A percentile compares a stretch with the other conserved stretches of the same genome.
These are phyloP conservation scores for Jaapia argillacea DNA, from an alignment of 768 basidiomycete genomes.

Conservation along the genomic window DNA sequence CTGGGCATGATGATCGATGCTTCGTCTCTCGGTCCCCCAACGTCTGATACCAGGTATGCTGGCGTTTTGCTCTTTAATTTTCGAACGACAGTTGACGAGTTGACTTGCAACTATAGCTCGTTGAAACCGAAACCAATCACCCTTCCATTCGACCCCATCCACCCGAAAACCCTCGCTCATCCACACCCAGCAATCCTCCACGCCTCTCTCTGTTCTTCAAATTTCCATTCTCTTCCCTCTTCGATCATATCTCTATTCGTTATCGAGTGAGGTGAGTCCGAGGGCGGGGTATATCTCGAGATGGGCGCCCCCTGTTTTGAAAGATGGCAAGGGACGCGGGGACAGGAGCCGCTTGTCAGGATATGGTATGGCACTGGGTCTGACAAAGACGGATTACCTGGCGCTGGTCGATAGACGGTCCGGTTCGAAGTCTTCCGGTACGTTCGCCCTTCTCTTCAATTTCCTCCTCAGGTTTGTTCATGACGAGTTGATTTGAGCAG, in stretches of 20 bases:
- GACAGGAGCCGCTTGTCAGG: conserved; percentile 55
- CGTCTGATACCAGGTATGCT: too few species aligned
- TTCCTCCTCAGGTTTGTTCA: too few species aligned
- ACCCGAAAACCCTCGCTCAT: conserved; percentile 30
- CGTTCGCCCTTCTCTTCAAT: too few species aligned
- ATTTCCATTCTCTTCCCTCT: conserved; percentile 68
- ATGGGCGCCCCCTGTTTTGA: conserved; percentile 36
- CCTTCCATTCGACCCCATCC: conserved; percentile 73
- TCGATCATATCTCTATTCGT: conserved; percentile 49
- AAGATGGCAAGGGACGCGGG: conserved; percentile 11
- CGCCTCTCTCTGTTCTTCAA: conserved; percentile 49
- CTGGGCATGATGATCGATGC: conserved; percentile 40
- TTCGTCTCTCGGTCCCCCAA: conserved; percentile 52
- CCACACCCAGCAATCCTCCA: conserved; percentile 70
- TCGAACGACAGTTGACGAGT: conserved; percentile 2
- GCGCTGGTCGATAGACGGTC: conserved; percentile 85
- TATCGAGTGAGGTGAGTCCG: conserved; percentile 33
- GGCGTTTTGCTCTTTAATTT: not conserved
- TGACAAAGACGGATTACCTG: conserved; percentile 97
- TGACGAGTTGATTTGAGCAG: too few species aligned
- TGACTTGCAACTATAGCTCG: too few species aligned
- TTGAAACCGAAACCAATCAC: conserved; percentile 34
- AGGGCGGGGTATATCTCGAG: conserved; percentile 69
- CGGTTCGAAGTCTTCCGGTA: too few species aligned
- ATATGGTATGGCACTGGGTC: conserved; percentile 84